Conservation (phyloP, 306 rosid species). For the Glycine latifolia region DNA sequence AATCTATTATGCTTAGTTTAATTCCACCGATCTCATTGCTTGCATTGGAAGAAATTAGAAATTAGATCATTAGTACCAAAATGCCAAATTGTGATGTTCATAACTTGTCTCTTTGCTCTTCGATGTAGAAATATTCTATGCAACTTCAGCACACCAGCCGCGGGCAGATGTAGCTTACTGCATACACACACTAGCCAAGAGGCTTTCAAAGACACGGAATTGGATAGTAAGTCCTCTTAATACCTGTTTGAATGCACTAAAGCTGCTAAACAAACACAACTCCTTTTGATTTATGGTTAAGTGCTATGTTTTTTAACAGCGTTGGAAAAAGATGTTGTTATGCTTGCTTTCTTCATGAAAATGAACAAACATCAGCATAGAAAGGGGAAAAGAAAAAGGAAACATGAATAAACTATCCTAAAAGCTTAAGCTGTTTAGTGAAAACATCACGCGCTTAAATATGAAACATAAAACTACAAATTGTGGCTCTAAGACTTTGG, state of each 20-base stretch:
- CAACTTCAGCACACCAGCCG: conserved; percentile 82
- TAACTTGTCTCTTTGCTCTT: not conserved
- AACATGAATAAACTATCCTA: not conserved
- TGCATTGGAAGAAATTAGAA: conserved; percentile 35
- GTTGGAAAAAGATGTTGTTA: not conserved
- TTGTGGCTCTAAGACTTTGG: not conserved
- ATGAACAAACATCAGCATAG: not conserved
- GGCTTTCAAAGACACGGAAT: conserved; percentile 81
- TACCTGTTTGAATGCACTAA: not conserved
- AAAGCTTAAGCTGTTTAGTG: not conserved
- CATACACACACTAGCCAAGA: conserved; percentile 77
- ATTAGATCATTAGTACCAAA: conserved; percentile 20
- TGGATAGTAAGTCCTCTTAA: conserved; percentile 72
- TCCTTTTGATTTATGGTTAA: not conserved
- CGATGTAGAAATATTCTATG: conserved; percentile 69
- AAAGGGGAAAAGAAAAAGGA: too few relatives aligned
- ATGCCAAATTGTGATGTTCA: not conserved
- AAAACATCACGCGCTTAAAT: not conserved
- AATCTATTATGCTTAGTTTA: not conserved
- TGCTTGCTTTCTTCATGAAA: not conserved
- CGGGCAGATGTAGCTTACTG: conserved; percentile 92
- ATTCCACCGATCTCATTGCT: conserved; percentile 14
- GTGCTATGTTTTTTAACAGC: not conserved
- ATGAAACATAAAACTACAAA: not conserved
- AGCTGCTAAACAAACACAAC: not conserved